These are phyloP conservation scores for Colletotrichum navitas DNA, from an alignment of 2,329 filamentous ascomycete genomes.

Conservation along the genomic window DNA sequence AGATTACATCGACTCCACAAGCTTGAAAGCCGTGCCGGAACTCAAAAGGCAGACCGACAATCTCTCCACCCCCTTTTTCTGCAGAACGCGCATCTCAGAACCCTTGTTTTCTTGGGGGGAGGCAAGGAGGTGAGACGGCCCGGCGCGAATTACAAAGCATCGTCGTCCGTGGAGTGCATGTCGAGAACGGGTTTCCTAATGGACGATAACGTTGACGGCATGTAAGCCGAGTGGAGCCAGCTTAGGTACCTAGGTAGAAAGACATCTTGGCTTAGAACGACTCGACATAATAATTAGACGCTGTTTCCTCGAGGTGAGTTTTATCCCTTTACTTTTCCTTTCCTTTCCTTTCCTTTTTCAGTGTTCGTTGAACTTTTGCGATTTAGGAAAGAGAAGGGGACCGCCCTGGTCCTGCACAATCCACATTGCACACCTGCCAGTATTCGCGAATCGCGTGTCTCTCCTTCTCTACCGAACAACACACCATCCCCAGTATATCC, in stretches of 20 bases:
- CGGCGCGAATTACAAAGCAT: slow-evolving; percentile 30
- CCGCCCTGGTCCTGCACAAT: too few relatives aligned
- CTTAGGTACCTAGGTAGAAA: not conserved
- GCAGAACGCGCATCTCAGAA: not conserved
- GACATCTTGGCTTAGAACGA: slow-evolving; percentile 1
- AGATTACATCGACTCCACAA: not conserved
- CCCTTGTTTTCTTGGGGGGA: not conserved
- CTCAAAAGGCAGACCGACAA: not conserved
- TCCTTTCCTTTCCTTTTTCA: too few relatives aligned
- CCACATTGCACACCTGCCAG: not conserved
- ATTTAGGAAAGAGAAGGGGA: not conserved
- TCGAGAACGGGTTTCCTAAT: slow-evolving; percentile 1
- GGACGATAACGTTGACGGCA: slow-evolving; percentile 10
- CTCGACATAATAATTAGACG: slow-evolving; percentile 18
- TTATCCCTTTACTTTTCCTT: not conserved
- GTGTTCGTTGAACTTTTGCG: not conserved
- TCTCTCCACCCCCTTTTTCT: not conserved
- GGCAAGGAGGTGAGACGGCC: not conserved
- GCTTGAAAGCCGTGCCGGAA: not conserved
- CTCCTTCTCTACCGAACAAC: not conserved
- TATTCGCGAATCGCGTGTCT: not conserved
- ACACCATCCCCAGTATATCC: slow-evolving; percentile 1
- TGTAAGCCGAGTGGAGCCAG: slow-evolving; percentile 18
- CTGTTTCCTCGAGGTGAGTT: not conserved
- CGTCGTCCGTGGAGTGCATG: slow-evolving; percentile 17